Percentiles rank a stretch among this genome's conserved stretches.
These are phyloP conservation scores for Pascua guehoae DNA, from an alignment of 1,284 basidiomycete species.

Conservation along the genomic window DNA sequence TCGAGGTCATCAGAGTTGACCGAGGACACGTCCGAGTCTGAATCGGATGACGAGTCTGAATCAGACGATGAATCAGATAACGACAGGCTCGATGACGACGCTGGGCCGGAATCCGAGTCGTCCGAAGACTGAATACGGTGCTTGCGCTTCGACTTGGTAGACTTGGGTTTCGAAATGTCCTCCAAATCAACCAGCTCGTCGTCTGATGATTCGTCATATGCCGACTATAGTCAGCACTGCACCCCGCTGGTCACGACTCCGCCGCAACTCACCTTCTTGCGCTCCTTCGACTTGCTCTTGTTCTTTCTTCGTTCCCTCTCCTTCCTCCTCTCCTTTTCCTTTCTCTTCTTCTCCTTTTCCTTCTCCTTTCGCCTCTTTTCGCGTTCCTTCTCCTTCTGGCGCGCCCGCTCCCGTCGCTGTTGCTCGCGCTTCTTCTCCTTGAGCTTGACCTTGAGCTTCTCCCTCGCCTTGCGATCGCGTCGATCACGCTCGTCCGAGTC, in stretches of 20 bases:
- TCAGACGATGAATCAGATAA: constrained; percentile 35
- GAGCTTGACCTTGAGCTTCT: constrained; percentile 23
- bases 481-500: constrained; percentile 28
- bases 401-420: constrained; percentile 22
- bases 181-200: constrained; percentile 18
- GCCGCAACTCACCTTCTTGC: constrained; percentile 25
- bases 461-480: constrained; percentile 21
- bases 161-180: constrained; percentile 9
- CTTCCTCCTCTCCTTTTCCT: constrained; percentile 31
- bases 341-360: constrained; percentile 29
- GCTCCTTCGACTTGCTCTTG: constrained; percentile 31
- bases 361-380: constrained; percentile 29
- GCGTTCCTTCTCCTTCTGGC: constrained; percentile 28
- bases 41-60: constrained; percentile 33
- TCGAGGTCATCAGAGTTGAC: constrained; percentile 39
- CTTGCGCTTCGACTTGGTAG: constrained; percentile 13
- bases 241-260: background rate
- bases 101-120: constrained; percentile 4
- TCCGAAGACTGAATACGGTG: constrained; percentile 7
- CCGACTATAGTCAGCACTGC: constrained; percentile 1
- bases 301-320: constrained; percentile 17
- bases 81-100: constrained; percentile 2
- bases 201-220: constrained; percentile 13
- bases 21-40: constrained; percentile 25
- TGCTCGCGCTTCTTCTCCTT: constrained; percentile 21